Percentiles rank a stretch among this genome's conserved stretches.
These are phyloP conservation scores for Leishmania martiniquensis DNA, from an alignment of 208 protist species.

Conservation along the genomic window DNA sequence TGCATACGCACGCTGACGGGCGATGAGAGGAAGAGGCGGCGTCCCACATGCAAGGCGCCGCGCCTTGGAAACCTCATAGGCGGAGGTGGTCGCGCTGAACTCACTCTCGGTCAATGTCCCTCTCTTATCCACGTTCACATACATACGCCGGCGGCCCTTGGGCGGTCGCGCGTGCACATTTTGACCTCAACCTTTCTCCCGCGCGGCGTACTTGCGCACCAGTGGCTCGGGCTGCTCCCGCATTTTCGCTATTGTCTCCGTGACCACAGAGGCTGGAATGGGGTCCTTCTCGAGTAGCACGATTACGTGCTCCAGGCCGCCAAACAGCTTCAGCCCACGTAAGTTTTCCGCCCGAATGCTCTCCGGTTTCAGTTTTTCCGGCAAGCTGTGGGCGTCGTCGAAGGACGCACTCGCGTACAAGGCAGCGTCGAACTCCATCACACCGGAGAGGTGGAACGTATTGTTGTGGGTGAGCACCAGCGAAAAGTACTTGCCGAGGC, in stretches of 20 bases:
- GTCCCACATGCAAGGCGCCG: not conserved
- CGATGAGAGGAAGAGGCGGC: not conserved
- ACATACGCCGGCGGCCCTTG: not conserved
- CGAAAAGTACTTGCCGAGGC: slow-evolving; percentile 66
- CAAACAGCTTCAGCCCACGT: slow-evolving; percentile 58
- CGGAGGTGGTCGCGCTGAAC: not conserved
- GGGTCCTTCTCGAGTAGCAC: slow-evolving; percentile 57
- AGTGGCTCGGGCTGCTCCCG: slow-evolving; percentile 53
- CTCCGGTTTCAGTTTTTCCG: slow-evolving; percentile 37
- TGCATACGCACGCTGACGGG: not conserved
- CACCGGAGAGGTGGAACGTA: slow-evolving; percentile 61
- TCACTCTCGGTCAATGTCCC: not conserved
- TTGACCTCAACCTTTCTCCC: not conserved
- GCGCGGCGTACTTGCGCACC: slow-evolving; percentile 19
- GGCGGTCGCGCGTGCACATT: not conserved
- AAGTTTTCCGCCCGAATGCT: slow-evolving; percentile 36
- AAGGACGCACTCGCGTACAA: slow-evolving; percentile 53
- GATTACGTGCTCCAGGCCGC: slow-evolving; percentile 64
- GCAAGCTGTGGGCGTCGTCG: slow-evolving; percentile 55
- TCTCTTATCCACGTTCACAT: not conserved
- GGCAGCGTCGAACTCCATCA: slow-evolving; percentile 52
- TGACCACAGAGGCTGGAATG: slow-evolving; percentile 30
- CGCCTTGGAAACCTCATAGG: not conserved
- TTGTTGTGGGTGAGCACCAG: slow-evolving; percentile 56
- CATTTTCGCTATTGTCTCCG: slow-evolving; percentile 29